Evolutionary conservation across 202 grass and related monocot species (phyloP).

Genomic region (Dendrocalamus latiflorus): DNA sequence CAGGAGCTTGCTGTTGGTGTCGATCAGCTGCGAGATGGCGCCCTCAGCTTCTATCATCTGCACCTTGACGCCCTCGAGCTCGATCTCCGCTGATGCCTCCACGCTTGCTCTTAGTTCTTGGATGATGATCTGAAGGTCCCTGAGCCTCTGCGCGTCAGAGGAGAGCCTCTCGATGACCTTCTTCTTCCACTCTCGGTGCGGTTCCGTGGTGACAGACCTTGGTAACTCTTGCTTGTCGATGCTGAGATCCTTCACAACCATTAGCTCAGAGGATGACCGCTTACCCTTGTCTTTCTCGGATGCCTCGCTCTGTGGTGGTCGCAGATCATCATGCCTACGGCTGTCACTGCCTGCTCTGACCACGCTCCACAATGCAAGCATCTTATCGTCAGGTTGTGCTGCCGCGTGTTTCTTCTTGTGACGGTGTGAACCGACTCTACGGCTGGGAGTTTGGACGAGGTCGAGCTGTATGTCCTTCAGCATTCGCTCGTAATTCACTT

Average conservation of each 20-base stretch:
- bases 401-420: constrained; percentile 33
- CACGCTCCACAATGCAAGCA: constrained; percentile 52
- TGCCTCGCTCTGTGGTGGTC: constrained; percentile 57
- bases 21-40: constrained; percentile 68
- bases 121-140: constrained; percentile 48
- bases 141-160: constrained; percentile 60
- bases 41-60: constrained; percentile 67
- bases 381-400: constrained; percentile 39
- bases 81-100: constrained; percentile 32
- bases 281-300: constrained; percentile 45
- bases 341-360: constrained; percentile 25
- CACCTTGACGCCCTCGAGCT: constrained; percentile 41
- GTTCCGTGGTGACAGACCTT: neutral
- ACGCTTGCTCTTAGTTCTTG: constrained; percentile 53
- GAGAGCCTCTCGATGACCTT: constrained; percentile 68
- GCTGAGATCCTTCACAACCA: constrained; percentile 61
- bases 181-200: constrained; percentile 77
- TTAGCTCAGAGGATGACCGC: constrained; percentile 34
- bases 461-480: constrained; percentile 93
- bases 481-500: constrained; percentile 49
- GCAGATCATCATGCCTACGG: constrained; percentile 24
- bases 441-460: constrained; percentile 64
- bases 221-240: constrained; percentile 67
- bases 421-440: constrained; percentile 23
- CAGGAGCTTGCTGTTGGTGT: constrained; percentile 65